Conservation (phyloP, 2,329 filamentous ascomycete species). For the Cercospora janseana region DNA sequence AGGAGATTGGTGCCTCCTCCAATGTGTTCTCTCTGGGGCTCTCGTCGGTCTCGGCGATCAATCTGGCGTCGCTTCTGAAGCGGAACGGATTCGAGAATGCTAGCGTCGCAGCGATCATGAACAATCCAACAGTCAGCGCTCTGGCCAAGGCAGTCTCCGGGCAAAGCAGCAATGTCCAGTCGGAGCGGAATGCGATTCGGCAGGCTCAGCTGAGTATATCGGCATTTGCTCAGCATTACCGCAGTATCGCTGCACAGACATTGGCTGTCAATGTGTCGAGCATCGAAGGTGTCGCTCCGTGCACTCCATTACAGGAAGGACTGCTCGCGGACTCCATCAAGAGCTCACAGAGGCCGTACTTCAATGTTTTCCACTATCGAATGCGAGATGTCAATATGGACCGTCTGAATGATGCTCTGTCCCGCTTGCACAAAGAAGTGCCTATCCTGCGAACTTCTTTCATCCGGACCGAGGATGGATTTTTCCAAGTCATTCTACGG, state of each 20-base stretch:
- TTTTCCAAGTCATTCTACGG: constrained; percentile 67
- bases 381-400: constrained; percentile 51
- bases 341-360: constrained; percentile 63
- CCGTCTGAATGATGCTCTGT: constrained; percentile 59
- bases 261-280: constrained; percentile 53
- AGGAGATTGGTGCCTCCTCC: constrained; percentile 53
- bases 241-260: constrained; percentile 51
- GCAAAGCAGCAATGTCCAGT: constrained; percentile 14
- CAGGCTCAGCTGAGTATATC: constrained; percentile 55
- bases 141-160: constrained; percentile 40
- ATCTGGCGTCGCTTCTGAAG: constrained; percentile 64
- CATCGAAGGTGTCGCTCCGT: constrained; percentile 74
- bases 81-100: constrained; percentile 59
- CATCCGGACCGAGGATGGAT: constrained; percentile 69
- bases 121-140: constrained; percentile 47
- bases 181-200: constrained; percentile 42
- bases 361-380: constrained; percentile 68
- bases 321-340: constrained; percentile 72
- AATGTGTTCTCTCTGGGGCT: constrained; percentile 84
- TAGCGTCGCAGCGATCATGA: constrained; percentile 66
- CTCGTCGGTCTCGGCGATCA: constrained; percentile 81
- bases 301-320: constrained; percentile 81
- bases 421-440: constrained; percentile 49
- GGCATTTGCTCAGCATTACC: constrained; percentile 63
- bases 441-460: constrained; percentile 73